Evolutionary conservation across 2,329 filamentous ascomycete genomes (phyloP).

Genomic region (Coniochaeta sp.): DNA sequence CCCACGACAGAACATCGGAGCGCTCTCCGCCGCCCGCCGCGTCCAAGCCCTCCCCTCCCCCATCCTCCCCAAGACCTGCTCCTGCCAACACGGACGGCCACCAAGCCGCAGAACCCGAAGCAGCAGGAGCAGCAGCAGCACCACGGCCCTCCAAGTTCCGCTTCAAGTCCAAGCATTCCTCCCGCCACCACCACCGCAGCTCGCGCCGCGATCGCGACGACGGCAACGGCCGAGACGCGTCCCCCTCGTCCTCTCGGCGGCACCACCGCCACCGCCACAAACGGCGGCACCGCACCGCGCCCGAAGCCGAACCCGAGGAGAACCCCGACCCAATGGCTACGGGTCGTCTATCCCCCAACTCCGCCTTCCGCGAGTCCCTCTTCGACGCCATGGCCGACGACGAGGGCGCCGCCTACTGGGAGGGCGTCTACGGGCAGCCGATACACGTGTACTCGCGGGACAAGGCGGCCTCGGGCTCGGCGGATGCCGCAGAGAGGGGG

Average conservation of each 20-base stretch:
- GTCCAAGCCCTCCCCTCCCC: neutral
- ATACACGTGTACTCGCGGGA: conserved; percentile 66
- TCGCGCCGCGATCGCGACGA: neutral
- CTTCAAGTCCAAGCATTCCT: conserved; percentile 21
- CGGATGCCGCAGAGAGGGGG: conserved; percentile 31
- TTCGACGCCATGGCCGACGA: conserved; percentile 97
- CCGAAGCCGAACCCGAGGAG: conserved; percentile 8
- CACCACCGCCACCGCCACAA: conserved; percentile 11
- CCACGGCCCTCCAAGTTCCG: conserved; percentile 28
- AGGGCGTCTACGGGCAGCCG: conserved; percentile 91
- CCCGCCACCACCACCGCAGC: conserved; percentile 12
- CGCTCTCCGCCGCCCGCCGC: neutral
- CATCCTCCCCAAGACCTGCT: neutral
- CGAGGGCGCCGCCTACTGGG: conserved; percentile 92
- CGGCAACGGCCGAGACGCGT: conserved; percentile 4
- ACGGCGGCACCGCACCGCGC: conserved; percentile 26
- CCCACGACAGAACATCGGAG: neutral
- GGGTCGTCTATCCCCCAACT: conserved; percentile 49
- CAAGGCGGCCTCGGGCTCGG: conserved; percentile 31
- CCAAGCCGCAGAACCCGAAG: neutral
- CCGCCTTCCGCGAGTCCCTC: conserved; percentile 84
- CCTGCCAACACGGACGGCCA: neutral
- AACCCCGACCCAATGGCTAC: conserved; percentile 32
- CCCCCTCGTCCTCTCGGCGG: conserved; percentile 11
- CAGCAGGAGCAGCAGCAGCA: neutral